Base-by-base conservation (phyloP, 345 rosid genomes). In the Citropsis articulata region DNA sequence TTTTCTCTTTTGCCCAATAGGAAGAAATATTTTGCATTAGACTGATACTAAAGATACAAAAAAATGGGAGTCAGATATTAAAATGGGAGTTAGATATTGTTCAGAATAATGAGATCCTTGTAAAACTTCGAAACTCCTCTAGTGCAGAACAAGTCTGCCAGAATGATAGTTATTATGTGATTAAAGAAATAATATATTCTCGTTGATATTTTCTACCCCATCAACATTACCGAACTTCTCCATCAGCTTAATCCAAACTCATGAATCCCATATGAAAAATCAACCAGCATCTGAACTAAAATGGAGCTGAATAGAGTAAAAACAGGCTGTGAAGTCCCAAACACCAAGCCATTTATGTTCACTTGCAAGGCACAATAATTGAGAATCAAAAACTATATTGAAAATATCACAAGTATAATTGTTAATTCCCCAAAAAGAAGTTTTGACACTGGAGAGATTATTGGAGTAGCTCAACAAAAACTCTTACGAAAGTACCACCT, bases 391-490 rank as follows among this genome's bases (percentile, higher is more conserved):
- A 67, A 56, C 25, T 55, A 21, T 4, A 35, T 9, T 55, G 72
- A 25, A 66, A 36, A 25, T 33, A 27, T 38, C 0, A 12, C 24
- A 76, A 18, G 19, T 36, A 67, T 38, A 68, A 55, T 56, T 56
- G 72, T 38, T 27, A 75, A 62, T 80, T 75, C 83, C 83, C 80
- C 71, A 66, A 81, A 57, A 72, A n/a, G 30, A 63, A 55, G 73
- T 79, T 50, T n/a, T 59, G 66, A 77, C 28, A 68, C 56, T 14
- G 48, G 48, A 81, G 66, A 33, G 79, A 77, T 88, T 86, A 86
- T 88, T 83, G 56, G 60, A 76, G 61, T 59, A 36, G 72, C 81
- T 81, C 80, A 75, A 83, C 82, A 70, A 78, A 89, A 82, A 77
- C 64, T 76, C 70, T 38, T 28, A 24, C 66, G 31, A 77, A 18